Conservation (phyloP, 768 basidiomycete genomes). For the Botryobasidium botryosum region DNA sequence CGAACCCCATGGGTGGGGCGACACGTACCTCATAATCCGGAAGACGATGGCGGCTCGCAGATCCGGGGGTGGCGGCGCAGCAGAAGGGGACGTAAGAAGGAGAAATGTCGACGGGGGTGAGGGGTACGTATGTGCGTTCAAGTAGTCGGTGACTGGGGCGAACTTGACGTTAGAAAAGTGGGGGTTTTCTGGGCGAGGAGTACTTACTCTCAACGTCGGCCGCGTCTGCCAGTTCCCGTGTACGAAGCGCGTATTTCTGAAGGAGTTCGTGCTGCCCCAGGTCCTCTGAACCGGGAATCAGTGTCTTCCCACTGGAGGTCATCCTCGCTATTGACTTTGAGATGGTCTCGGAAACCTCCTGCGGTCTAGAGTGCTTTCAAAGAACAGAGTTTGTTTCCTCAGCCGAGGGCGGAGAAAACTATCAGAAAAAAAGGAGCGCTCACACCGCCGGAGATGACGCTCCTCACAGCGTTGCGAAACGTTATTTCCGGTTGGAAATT, state of each 20-base stretch:
- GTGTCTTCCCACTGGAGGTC: no score
- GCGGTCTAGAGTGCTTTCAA: no score
- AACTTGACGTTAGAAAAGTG: background rate
- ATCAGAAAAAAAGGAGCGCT: no score
- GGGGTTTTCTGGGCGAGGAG: background rate
- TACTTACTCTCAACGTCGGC: no score
- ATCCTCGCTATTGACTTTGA: no score
- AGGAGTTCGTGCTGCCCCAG: no score
- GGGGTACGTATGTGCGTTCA: background rate
- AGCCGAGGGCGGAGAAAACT: no score
- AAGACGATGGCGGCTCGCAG: slow-evolving; percentile 17
- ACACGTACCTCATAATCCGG: slow-evolving; percentile 46
- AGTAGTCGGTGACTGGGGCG: background rate
- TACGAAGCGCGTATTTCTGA: no score
- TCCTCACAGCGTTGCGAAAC: slow-evolving; percentile 46
- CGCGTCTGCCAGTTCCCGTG: no score
- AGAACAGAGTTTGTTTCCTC: no score
- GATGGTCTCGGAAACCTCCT: no score
- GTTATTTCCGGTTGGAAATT: slow-evolving; percentile 64
- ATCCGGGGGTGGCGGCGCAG: slow-evolving; percentile 12
- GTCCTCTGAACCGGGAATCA: no score
- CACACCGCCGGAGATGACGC: background rate
- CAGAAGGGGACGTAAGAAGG: slow-evolving; percentile 9
- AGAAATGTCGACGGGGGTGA: slow-evolving; percentile 29
- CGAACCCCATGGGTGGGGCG: slow-evolving; percentile 64